Conservation (phyloP, 805 yeast genomes). For the Wickerhamomyces kurtzmanii region DNA sequence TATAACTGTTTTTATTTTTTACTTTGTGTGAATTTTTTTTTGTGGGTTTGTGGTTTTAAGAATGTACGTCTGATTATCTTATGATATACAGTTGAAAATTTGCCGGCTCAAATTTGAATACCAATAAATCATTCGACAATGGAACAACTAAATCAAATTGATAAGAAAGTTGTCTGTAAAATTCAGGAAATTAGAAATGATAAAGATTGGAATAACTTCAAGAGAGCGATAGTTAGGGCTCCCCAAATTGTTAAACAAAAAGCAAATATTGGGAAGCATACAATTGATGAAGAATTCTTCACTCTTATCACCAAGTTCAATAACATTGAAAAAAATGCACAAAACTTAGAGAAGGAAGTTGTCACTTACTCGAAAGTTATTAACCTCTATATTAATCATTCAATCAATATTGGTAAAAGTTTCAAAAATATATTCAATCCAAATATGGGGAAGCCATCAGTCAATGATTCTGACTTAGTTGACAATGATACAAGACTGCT, state of each 20-base stretch:
- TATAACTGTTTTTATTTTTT: too few species aligned
- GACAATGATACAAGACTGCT: too few species aligned
- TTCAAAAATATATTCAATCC: conserved; percentile 7
- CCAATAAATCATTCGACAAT: neutral
- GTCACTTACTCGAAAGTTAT: conserved; percentile 2
- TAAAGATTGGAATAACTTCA: conserved; percentile 27
- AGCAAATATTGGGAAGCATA: conserved; percentile 61
- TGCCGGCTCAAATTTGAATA: too few species aligned
- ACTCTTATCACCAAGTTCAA: conserved; percentile 1
- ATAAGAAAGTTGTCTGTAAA: conserved; percentile 4
- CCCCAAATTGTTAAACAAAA: conserved; percentile 88
- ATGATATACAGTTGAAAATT: too few species aligned
- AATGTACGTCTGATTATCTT: too few species aligned
- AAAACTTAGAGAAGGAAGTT: conserved; percentile 8
- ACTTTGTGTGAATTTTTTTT: too few species aligned
- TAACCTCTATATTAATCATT: conserved; percentile 4
- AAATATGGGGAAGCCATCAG: conserved; percentile 3
- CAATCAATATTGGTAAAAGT: conserved; percentile 2
- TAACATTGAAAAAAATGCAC: conserved; percentile 1
- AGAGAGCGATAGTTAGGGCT: conserved; percentile 71
- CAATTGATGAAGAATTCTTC: conserved; percentile 35
- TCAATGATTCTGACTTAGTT: neutral
- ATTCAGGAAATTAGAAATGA: conserved; percentile 15
- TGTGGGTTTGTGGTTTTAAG: too few species aligned
- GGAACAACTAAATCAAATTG: neutral